A percentile compares a stretch with the other conserved stretches of the same genome.
Conservation (phyloP, 768 basidiomycete species). For the Pisolithus orientalis region DNA sequence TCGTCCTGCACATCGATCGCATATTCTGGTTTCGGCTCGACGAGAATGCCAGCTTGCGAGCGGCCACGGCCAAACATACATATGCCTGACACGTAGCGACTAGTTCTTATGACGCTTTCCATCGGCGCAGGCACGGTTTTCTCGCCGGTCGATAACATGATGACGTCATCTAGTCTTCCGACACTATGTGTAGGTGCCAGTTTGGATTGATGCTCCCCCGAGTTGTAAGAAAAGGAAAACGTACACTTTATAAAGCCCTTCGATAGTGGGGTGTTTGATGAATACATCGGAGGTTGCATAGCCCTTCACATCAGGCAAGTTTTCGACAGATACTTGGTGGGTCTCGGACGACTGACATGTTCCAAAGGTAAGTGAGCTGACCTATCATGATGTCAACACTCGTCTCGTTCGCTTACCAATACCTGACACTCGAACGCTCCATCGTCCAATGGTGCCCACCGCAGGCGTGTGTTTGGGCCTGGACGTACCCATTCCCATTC, state of each 20-base stretch:
- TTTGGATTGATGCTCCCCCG: slow-evolving; percentile 8
- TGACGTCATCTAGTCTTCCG: slow-evolving; percentile 33
- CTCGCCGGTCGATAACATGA: slow-evolving; percentile 19
- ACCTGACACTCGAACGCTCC: slow-evolving; percentile 33
- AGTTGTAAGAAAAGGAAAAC: slow-evolving; percentile 20
- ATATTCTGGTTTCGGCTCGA: slow-evolving; percentile 18
- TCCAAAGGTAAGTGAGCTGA: no score
- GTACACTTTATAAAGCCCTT: slow-evolving; percentile 33
- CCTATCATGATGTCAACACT: no score
- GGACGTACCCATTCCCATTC: slow-evolving; percentile 34
- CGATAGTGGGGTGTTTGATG: slow-evolving; percentile 36
- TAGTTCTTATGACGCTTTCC: slow-evolving; percentile 24
- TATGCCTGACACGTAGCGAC: slow-evolving; percentile 14
- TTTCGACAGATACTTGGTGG: slow-evolving; percentile 17
- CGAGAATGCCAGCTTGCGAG: slow-evolving; percentile 27
- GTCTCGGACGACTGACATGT: slow-evolving; percentile 2
- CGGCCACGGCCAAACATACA: slow-evolving; percentile 32
- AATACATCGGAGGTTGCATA: slow-evolving; percentile 42
- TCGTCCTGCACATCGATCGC: slow-evolving; percentile 17
- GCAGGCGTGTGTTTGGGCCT: slow-evolving; percentile 12
- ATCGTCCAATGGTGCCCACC: slow-evolving; percentile 29
- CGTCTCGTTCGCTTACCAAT: slow-evolving; percentile 21
- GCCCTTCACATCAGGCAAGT: slow-evolving; percentile 33
- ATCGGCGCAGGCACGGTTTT: slow-evolving; percentile 20
- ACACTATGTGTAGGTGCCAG: not conserved